Conservation (phyloP, 345 rosid species). For the Nasturtium officinale region DNA sequence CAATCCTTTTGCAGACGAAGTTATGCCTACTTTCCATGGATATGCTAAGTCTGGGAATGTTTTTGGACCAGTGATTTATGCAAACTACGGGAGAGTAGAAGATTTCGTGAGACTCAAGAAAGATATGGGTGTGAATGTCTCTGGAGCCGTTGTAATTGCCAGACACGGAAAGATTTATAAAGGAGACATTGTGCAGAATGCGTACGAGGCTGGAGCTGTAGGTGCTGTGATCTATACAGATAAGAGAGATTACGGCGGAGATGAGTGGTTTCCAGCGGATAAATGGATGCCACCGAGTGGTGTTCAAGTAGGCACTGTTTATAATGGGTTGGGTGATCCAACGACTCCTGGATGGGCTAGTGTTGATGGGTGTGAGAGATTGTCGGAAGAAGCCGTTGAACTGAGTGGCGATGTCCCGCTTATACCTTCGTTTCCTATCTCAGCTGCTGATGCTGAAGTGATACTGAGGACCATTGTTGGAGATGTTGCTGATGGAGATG, state of each 20-base stretch:
- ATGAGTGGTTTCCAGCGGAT: slow-evolving; percentile 62
- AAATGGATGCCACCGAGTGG: slow-evolving; percentile 89
- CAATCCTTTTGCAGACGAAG: slow-evolving; percentile 69
- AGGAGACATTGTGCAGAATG: slow-evolving; percentile 77
- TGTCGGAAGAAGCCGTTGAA: slow-evolving; percentile 59
- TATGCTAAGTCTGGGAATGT: slow-evolving; percentile 78
- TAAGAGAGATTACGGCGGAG: slow-evolving; percentile 63
- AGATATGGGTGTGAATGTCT: slow-evolving; percentile 53
- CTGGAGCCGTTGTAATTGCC: slow-evolving; percentile 58
- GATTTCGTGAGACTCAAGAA: slow-evolving; percentile 55
- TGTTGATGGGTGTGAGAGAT: slow-evolving; percentile 67
- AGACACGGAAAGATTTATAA: slow-evolving; percentile 71
- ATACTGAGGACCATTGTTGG: slow-evolving; percentile 63
- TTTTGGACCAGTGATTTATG: slow-evolving; percentile 62
- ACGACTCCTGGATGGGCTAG: slow-evolving; percentile 92
- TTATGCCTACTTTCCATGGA: slow-evolving; percentile 71
- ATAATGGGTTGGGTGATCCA: slow-evolving; percentile 66
- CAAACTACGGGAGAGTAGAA: slow-evolving; percentile 72
- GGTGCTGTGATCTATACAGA: slow-evolving; percentile 70
- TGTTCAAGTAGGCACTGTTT: slow-evolving; percentile 79
- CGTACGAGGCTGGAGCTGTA: slow-evolving; percentile 62
- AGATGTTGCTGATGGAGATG: slow-evolving; percentile 55
- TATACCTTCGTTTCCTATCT: slow-evolving; percentile 80
- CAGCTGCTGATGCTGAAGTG: slow-evolving; percentile 67
- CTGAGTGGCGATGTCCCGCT: slow-evolving; percentile 54